Base-by-base conservation (phyloP, 257 asterid species). In the Catharanthus roseus region DNA sequence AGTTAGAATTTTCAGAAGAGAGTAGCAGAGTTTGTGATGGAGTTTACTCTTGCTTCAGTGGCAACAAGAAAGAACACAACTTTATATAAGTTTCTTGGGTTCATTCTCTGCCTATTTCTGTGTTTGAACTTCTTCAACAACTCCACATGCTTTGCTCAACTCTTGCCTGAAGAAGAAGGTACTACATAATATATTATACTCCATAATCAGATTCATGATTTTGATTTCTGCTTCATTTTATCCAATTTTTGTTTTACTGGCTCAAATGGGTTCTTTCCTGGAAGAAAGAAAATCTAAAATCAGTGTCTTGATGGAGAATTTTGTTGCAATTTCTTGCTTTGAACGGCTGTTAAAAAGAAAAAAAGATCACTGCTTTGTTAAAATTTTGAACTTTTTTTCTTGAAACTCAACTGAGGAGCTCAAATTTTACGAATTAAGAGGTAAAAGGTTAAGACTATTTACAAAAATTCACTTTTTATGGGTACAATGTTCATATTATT, bases 101-200 rank as follows among this genome's bases (percentile, higher is more conserved):
- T 42, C 51, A 21, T 36, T 24, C 8, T 54, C 26, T 54, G 36
- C 15, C 21, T 71, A 2, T 18, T 71, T 41, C 69, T 45, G 62
- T 23, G 53, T 61, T 49, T 60, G 39, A 54, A 36, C 5, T 54
- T 34, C 69, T 61, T 72, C 69, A 28, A 36, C 38, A 11, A 15
- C n/a, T 31, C 26, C 6, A 33, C 50, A 44, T 72, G 62, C 36
- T 62, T 3, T 12, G 76, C 70, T 33, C 76, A 64, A 51, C 16
- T 72, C 24, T 51, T 72, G 65, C 76, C 76, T 9, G 44, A 64
- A 64, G 71, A 64, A 50, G 76, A 72, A 72, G 76, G 76, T 72
- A 72, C n/a, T n/a, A n/a, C n/a, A n/a, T n/a, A n/a, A n/a, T n/a
- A n/a, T n/a, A n/a, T n/a, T 0, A 26, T 55, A 29, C 44, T 18